Conservation (phyloP, 2,329 filamentous ascomycete genomes). For the Fusarium devonianum region DNA sequence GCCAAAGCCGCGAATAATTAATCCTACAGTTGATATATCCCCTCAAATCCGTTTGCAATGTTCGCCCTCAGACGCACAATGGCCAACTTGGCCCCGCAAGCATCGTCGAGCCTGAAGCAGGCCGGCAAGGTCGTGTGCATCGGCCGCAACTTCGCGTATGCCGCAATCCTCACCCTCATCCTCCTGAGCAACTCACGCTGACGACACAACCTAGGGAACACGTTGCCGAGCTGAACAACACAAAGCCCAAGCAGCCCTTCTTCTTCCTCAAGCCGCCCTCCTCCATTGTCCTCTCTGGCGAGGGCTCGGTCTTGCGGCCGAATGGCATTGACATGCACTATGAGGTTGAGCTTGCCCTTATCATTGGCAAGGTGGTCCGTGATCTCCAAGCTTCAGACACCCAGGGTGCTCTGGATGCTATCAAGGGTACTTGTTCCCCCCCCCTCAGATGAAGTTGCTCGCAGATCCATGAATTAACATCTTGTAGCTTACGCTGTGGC, state of each 20-base stretch:
- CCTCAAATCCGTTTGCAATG: slow-evolving; percentile 40
- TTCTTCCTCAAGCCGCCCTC: slow-evolving; percentile 98
- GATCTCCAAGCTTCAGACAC: slow-evolving; percentile 79
- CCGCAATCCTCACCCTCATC: slow-evolving; percentile 9
- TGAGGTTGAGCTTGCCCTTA: slow-evolving; percentile 90
- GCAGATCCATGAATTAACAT: slow-evolving; percentile 10
- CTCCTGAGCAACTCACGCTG: slow-evolving; percentile 8
- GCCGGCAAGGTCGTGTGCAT: slow-evolving; percentile 88
- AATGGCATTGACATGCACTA: slow-evolving; percentile 87
- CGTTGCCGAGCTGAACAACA: slow-evolving; percentile 88
- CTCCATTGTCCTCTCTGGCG: slow-evolving; percentile 79
- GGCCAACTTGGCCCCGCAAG: slow-evolving; percentile 51
- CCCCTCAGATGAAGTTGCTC: neutral
- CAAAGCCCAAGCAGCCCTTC: slow-evolving; percentile 91
- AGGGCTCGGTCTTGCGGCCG: slow-evolving; percentile 82
- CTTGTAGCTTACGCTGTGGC: slow-evolving; percentile 79
- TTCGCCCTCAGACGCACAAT: slow-evolving; percentile 49
- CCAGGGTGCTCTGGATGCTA: slow-evolving; percentile 78
- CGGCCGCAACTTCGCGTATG: slow-evolving; percentile 93
- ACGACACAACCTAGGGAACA: slow-evolving; percentile 71
- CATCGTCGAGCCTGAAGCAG: slow-evolving; percentile 55
- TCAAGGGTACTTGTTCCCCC: slow-evolving; percentile 67
- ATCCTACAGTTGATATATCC: neutral
- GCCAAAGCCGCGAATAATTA: slow-evolving; percentile 1
- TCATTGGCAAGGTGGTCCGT: slow-evolving; percentile 82